A percentile compares a stretch with the other conserved stretches of the same genome.
Evolutionary conservation across 805 yeast species (phyloP).

Genomic region (Ascoidea rubescens): DNA sequence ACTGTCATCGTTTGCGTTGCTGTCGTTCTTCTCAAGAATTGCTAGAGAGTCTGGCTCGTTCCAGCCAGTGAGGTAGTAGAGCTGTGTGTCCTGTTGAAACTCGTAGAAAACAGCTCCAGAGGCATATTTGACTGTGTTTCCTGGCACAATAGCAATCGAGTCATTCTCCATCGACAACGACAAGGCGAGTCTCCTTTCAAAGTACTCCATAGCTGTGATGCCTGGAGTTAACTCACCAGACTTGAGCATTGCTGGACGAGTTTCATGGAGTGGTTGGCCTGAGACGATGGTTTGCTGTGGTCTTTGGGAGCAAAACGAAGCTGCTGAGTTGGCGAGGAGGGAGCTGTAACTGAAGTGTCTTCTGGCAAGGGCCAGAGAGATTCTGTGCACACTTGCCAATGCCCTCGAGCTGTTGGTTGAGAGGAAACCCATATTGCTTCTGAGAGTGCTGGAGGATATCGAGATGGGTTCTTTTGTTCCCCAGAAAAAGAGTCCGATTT

Average conservation of each 20-base stretch:
- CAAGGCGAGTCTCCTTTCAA: conserved; percentile 48
- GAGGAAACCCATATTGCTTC: background rate
- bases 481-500: too few relatives aligned
- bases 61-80: conserved; percentile 85
- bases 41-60: conserved; percentile 74
- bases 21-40: conserved; percentile 46
- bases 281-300: conserved; percentile 21
- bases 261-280: conserved; percentile 84
- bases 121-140: conserved; percentile 60
- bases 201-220: conserved; percentile 73
- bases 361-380: background rate
- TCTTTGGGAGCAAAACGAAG: conserved; percentile 6
- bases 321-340: background rate
- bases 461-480: too few relatives aligned
- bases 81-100: conserved; percentile 84
- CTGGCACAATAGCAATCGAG: conserved; percentile 63
- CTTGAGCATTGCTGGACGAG: conserved; percentile 60
- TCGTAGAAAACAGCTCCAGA: conserved; percentile 86
- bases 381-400: conserved; percentile 2
- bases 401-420: background rate
- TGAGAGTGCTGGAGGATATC: too few relatives aligned
- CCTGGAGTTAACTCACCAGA: conserved; percentile 84
- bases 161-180: conserved; percentile 42
- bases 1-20: conserved; percentile 29
- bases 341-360: conserved; percentile 1